Percentiles rank a stretch among this genome's conserved stretches.
Evolutionary conservation across 345 rosid species (phyloP).

Genomic region (Brassica incana): DNA sequence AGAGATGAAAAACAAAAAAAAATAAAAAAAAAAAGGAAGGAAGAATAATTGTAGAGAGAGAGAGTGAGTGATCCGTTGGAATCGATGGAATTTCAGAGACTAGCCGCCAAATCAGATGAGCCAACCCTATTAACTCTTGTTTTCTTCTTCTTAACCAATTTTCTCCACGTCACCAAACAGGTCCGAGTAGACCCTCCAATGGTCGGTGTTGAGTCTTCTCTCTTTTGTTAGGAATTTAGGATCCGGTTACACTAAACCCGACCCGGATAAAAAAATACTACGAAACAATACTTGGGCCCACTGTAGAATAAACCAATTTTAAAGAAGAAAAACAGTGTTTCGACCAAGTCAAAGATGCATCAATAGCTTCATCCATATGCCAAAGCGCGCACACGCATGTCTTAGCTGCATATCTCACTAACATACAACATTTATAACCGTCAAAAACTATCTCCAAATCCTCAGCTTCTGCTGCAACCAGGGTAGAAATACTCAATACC

Average conservation of each 20-base stretch:
- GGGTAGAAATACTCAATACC: constrained; percentile 76
- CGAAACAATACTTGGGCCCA: neutral
- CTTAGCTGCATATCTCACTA: neutral
- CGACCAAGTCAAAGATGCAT: neutral
- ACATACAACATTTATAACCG: neutral
- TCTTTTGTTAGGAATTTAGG: neutral
- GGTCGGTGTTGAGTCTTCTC: neutral
- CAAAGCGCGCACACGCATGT: too few species aligned
- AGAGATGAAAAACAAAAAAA: neutral
- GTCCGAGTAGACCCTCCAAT: neutral
- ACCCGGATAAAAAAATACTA: neutral
- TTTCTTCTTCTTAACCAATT: neutral
- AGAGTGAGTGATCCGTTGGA: neutral
- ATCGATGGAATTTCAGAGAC: neutral
- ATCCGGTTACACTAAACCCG: neutral
- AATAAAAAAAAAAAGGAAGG: neutral
- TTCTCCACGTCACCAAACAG: neutral
- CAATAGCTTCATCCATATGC: neutral
- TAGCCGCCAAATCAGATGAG: neutral
- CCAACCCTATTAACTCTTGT: neutral
- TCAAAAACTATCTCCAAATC: neutral
- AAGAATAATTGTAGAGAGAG: neutral
- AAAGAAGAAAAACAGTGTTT: neutral
- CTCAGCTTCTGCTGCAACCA: constrained; percentile 50
- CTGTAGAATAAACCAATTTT: neutral